A percentile compares a stretch with the other conserved stretches of the same genome.
These are phyloP conservation scores for Pythium biforme DNA, from an alignment of 352 stramenopile species.

Conservation along the genomic window DNA sequence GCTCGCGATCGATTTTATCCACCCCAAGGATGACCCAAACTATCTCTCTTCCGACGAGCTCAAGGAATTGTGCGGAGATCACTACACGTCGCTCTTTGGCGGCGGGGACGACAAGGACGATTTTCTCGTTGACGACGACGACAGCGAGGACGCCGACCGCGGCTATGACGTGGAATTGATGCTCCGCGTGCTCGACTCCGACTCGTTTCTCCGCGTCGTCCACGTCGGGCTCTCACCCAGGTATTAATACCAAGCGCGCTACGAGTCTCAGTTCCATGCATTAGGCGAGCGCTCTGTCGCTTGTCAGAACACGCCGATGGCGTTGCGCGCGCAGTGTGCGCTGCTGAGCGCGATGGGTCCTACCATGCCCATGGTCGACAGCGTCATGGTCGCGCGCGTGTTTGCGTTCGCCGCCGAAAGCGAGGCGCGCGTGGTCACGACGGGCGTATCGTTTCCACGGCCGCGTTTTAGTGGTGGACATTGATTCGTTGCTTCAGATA, in stretches of 20 bases:
- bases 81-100: too few relatives aligned
- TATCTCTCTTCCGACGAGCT: too few relatives aligned
- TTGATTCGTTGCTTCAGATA: too few relatives aligned
- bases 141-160: background rate
- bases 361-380: background rate
- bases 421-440: background rate
- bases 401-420: constrained; percentile 3
- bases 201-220: background rate
- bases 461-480: too few relatives aligned
- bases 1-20: background rate
- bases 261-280: too few relatives aligned
- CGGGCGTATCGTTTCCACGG: background rate
- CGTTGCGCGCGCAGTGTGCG: background rate
- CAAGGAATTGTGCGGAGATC: too few relatives aligned
- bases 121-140: too few relatives aligned
- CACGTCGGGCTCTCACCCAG: background rate
- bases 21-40: background rate
- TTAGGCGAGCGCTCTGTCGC: too few relatives aligned
- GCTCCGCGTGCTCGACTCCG: background rate
- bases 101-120: too few relatives aligned
- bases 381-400: background rate
- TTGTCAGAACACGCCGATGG: background rate
- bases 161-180: background rate
- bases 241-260: too few relatives aligned
- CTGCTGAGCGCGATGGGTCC: background rate